A percentile compares a stretch with the other conserved stretches of the same genome.
Evolutionary conservation across 2,329 filamentous ascomycete species (phyloP).

Genomic region (Talaromyces verruculosus): DNA sequence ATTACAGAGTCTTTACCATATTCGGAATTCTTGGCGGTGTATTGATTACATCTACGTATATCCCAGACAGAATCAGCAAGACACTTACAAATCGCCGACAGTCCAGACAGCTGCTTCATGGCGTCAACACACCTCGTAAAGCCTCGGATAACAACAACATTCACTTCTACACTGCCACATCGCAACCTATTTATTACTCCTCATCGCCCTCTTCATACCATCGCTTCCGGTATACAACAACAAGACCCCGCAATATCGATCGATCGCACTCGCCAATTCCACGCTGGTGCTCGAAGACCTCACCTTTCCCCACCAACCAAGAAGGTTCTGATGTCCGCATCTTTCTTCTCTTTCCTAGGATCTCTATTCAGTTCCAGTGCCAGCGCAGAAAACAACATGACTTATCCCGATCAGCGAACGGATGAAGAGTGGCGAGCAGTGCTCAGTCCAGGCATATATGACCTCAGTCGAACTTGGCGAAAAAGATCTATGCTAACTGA

Average conservation of each 20-base stretch:
- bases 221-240: not conserved
- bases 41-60: not conserved
- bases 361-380: constrained; percentile 69
- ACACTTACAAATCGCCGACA: constrained; percentile 2
- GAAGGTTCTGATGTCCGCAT: constrained; percentile 61
- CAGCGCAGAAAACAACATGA: constrained; percentile 48
- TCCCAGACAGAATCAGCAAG: not conserved
- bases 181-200: not conserved
- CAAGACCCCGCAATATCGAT: not conserved
- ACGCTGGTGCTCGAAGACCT: constrained; percentile 14
- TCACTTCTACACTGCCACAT: constrained; percentile 2
- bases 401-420: constrained; percentile 75
- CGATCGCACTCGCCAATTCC: constrained; percentile 6
- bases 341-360: constrained; percentile 74
- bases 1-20: not conserved
- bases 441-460: constrained; percentile 63
- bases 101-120: constrained; percentile 4
- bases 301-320: not conserved
- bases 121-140: not conserved
- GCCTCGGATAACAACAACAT: constrained; percentile 1
- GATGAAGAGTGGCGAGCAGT: constrained; percentile 88
- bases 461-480: not conserved
- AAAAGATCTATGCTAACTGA: constrained; percentile 8
- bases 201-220: not conserved
- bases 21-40: not conserved